Percentiles rank a stretch among this genome's conserved stretches.
These are phyloP conservation scores for Nigrospora oryzae DNA, from an alignment of 2,329 filamentous ascomycete genomes.

Conservation along the genomic window DNA sequence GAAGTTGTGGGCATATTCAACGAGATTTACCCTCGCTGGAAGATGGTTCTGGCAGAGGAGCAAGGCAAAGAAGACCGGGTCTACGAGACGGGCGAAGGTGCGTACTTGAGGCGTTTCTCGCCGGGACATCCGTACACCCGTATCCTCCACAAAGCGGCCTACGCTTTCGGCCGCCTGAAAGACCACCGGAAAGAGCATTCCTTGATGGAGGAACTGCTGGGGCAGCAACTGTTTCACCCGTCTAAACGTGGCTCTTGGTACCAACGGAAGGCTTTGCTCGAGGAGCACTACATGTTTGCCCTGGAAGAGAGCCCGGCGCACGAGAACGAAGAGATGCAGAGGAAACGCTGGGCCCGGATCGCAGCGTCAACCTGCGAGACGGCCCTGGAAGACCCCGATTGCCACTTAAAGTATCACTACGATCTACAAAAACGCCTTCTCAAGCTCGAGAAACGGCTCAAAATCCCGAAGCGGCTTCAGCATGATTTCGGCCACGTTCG, in stretches of 20 bases:
- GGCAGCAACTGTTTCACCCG: conserved; percentile 76
- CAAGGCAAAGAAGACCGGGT: conserved; percentile 66
- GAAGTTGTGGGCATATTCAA: conserved; percentile 66
- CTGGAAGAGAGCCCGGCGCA: conserved; percentile 35
- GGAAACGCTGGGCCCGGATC: conserved; percentile 73
- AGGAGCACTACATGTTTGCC: conserved; percentile 87
- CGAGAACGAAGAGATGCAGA: conserved; percentile 43
- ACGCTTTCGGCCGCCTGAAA: conserved; percentile 74
- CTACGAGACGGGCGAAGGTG: conserved; percentile 77
- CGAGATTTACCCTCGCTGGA: conserved; percentile 75
- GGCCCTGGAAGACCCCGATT: conserved; percentile 79
- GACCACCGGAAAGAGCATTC: conserved; percentile 69
- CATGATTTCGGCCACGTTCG: conserved; percentile 88
- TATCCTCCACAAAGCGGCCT: conserved; percentile 80
- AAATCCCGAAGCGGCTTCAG: conserved; percentile 74
- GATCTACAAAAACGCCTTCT: conserved; percentile 89
- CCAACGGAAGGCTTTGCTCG: conserved; percentile 84
- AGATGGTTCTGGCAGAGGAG: conserved; percentile 62
- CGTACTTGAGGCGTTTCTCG: conserved; percentile 82
- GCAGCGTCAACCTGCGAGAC: conserved; percentile 76
- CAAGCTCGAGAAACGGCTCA: conserved; percentile 80
- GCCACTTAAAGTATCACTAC: conserved; percentile 88
- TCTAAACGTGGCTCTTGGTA: conserved; percentile 88
- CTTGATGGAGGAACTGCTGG: conserved; percentile 65
- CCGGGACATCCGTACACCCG: conserved; percentile 90